Base-by-base conservation (phyloP, 2,329 filamentous ascomycete species). In the Diaporthe capsici region DNA sequence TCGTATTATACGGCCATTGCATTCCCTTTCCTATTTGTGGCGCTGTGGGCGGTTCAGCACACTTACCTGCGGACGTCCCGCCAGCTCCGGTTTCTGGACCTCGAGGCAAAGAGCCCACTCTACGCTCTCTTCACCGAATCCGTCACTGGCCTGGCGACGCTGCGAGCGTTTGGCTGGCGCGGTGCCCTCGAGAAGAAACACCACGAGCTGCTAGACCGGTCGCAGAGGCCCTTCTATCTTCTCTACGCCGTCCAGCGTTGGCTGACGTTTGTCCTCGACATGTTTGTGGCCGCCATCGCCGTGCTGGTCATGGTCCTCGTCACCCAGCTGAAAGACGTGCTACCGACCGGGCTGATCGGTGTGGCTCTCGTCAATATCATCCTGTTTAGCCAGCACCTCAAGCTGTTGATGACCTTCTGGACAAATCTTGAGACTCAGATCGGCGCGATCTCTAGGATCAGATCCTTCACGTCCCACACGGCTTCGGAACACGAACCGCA, bases 401-500 rank as follows among this genome's bases (percentile, higher is more conserved):
- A 90, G n/a, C 84, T 90, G 10, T 80, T 84, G 0, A 75, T 82
- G n/a, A 84, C 84, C 22, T 87, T 85, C 60, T 92, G 90, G 89
- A 91, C 90, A 0, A 85, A 86, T 51, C 82, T 92, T 20, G 90
- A 92, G 78, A 92, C 89, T 0, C 86, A 87, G 55, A 87, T 92
- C 61, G 90, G 90, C 12, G 89, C 90, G 15, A 86, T 92, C 7
- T 84, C 87, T 4, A 85, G 90, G 39, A 85, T 91, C 76, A 89
- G 77, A 70, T 79, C 63, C n/a, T 83, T 63, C 39, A 63, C 60
- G 37, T 12, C 60, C n/a, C 13, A 28, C 2, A 63, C 60, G n/a
- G 60, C 39, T 20, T 31, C 60, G 37, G 60, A 63, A 44, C 60
- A 63, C 39, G 37, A 63, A 20, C 60, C 60, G 6, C 60, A 63